A percentile compares a stretch with the other conserved stretches of the same genome.
Conservation (phyloP, 2,329 filamentous ascomycete genomes). For the Seiridium unicorne region DNA sequence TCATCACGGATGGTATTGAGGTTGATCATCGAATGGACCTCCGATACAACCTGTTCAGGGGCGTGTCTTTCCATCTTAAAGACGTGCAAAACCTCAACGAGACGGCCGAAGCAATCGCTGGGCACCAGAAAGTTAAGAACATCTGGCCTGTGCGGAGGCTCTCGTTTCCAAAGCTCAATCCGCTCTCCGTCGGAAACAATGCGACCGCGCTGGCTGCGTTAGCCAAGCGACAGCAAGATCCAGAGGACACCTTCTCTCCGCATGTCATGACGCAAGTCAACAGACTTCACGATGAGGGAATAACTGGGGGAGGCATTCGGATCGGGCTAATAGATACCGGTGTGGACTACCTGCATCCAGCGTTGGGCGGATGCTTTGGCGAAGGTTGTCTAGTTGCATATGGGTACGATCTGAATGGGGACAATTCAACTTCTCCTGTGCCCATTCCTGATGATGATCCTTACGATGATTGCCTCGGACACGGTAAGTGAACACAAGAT, state of each 20-base stretch:
- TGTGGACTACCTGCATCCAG: conserved; percentile 49
- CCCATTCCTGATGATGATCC: conserved; percentile 39
- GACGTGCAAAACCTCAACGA: conserved; percentile 8
- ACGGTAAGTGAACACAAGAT: conserved; percentile 25
- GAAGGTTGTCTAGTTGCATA: conserved; percentile 43
- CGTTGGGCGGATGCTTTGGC: conserved; percentile 52
- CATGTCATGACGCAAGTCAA: conserved; percentile 2
- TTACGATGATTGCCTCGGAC: conserved; percentile 34
- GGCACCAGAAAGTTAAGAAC: conserved; percentile 21
- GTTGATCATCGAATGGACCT: conserved; percentile 16
- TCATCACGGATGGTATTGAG: conserved; percentile 12
- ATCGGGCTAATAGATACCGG: neutral
- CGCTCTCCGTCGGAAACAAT: conserved; percentile 14
- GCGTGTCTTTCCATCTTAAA: conserved; percentile 16
- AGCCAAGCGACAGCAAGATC: conserved; percentile 6
- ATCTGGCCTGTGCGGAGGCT: conserved; percentile 27
- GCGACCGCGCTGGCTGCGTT: conserved; percentile 29
- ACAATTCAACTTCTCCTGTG: conserved; percentile 24
- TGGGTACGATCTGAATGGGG: conserved; percentile 46
- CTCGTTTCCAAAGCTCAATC: conserved; percentile 14
- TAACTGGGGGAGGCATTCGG: neutral
- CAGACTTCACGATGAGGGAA: neutral
- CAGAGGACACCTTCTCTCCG: neutral
- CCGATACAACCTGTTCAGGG: conserved; percentile 18
- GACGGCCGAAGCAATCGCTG: conserved; percentile 17